Conservation (phyloP, 2,329 filamentous ascomycete genomes). For the Colletotrichum acutatum region DNA sequence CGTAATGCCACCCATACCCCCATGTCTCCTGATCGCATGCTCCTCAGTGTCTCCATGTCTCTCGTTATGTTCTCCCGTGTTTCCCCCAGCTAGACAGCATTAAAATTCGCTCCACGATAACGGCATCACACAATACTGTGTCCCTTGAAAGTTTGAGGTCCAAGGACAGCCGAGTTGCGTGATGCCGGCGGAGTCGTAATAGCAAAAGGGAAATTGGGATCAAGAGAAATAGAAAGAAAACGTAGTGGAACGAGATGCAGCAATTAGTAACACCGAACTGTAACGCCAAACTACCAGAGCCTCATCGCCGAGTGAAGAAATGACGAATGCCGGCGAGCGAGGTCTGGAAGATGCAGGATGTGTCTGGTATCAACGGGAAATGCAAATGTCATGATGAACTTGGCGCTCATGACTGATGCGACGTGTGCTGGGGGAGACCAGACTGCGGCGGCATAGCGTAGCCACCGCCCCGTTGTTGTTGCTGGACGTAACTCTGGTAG, state of each 20-base stretch:
- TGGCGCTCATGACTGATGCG: slow-evolving; percentile 75
- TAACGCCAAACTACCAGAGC: slow-evolving; percentile 55
- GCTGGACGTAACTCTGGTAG: slow-evolving; percentile 85
- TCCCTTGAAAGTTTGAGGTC: not conserved
- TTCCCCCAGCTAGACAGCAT: slow-evolving; percentile 15
- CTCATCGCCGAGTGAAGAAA: slow-evolving; percentile 33
- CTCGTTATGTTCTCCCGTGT: not conserved
- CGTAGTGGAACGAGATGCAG: slow-evolving; percentile 31
- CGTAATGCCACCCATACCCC: slow-evolving; percentile 11
- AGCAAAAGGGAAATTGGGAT: slow-evolving; percentile 20
- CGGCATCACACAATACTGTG: not conserved
- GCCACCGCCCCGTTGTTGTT: slow-evolving; percentile 74
- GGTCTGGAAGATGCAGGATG: slow-evolving; percentile 62
- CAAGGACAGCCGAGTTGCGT: not conserved
- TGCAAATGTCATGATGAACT: slow-evolving; percentile 37
- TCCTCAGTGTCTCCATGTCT: slow-evolving; percentile 7
- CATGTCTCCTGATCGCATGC: slow-evolving; percentile 5
- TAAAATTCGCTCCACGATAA: slow-evolving; percentile 13
- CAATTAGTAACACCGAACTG: slow-evolving; percentile 22
- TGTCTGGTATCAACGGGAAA: slow-evolving; percentile 68
- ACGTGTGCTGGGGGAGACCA: slow-evolving; percentile 84
- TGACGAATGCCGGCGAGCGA: slow-evolving; percentile 12
- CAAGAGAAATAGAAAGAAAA: slow-evolving; percentile 33
- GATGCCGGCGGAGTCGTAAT: not conserved
- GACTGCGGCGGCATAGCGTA: slow-evolving; percentile 83